Conservation (phyloP, 305 asterid species). For the Solanum hybrid region DNA sequence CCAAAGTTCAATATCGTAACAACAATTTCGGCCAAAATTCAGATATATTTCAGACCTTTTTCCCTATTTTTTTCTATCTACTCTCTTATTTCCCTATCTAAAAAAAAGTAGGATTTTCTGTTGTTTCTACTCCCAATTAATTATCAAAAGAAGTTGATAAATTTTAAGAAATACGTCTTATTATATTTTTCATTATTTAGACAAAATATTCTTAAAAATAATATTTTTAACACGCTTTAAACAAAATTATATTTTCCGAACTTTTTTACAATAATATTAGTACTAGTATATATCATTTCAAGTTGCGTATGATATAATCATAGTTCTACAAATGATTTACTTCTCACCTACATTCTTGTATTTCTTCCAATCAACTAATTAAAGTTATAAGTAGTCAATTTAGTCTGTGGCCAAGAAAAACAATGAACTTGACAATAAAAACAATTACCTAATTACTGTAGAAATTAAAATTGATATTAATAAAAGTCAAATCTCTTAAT, state of each 20-base stretch:
- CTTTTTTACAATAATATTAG: neutral
- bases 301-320: neutral
- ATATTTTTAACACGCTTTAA: neutral
- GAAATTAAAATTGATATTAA: neutral
- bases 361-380: neutral
- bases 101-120: neutral
- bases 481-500: neutral
- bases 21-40: no score
- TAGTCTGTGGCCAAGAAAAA: neutral
- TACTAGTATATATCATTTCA: neutral
- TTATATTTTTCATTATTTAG: neutral
- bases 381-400: neutral
- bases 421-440: neutral
- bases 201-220: neutral
- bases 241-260: neutral
- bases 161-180: no score
- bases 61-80: neutral
- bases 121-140: neutral
- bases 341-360: neutral
- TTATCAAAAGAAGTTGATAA: no score
- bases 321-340: neutral
- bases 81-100: neutral
- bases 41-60: no score
- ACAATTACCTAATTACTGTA: neutral
- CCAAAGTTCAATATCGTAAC: no score